Evolutionary conservation across 2,329 filamentous ascomycete species (phyloP).

Genomic region (Nemania serpens): DNA sequence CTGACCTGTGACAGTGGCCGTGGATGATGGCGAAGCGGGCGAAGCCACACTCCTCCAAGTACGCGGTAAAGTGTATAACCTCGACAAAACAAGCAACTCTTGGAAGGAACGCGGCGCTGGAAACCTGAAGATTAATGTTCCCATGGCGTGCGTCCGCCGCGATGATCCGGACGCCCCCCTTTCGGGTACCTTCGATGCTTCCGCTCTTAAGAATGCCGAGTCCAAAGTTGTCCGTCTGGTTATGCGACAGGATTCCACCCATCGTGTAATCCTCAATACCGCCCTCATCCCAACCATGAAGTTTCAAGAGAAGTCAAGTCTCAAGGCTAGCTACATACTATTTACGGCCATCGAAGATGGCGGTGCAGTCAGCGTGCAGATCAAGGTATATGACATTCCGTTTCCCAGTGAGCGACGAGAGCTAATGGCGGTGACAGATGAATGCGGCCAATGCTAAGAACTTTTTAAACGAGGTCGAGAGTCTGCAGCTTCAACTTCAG

Average conservation of each 20-base stretch:
- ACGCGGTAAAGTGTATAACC: constrained; percentile 83
- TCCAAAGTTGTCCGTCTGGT: constrained; percentile 72
- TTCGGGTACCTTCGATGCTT: constrained; percentile 60
- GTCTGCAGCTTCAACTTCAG: constrained; percentile 57
- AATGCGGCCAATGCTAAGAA: constrained; percentile 57
- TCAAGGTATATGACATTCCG: constrained; percentile 55
- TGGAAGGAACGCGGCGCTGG: constrained; percentile 93
- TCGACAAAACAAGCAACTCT: constrained; percentile 68
- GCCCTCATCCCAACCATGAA: constrained; percentile 78
- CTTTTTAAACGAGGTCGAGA: constrained; percentile 55
- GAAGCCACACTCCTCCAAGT: constrained; percentile 77
- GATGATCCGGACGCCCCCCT: constrained; percentile 56
- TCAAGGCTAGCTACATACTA: constrained; percentile 71
- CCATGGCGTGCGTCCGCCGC: constrained; percentile 59
- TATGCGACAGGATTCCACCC: constrained; percentile 88
- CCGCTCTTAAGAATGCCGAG: constrained; percentile 53
- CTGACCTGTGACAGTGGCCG: constrained; percentile 54
- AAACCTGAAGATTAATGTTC: constrained; percentile 82
- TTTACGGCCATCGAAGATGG: constrained; percentile 67
- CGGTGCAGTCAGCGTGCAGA: constrained; percentile 62
- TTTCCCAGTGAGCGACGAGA: background rate
- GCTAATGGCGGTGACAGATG: constrained; percentile 48
- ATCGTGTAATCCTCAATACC: constrained; percentile 85
- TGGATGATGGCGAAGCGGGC: constrained; percentile 86
- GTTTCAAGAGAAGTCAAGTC: constrained; percentile 75